Percentiles rank a stretch among this genome's conserved stretches.
These are phyloP conservation scores for Carnegiea gigantea DNA, from an alignment of 179 eudicot genomes.

Conservation along the genomic window DNA sequence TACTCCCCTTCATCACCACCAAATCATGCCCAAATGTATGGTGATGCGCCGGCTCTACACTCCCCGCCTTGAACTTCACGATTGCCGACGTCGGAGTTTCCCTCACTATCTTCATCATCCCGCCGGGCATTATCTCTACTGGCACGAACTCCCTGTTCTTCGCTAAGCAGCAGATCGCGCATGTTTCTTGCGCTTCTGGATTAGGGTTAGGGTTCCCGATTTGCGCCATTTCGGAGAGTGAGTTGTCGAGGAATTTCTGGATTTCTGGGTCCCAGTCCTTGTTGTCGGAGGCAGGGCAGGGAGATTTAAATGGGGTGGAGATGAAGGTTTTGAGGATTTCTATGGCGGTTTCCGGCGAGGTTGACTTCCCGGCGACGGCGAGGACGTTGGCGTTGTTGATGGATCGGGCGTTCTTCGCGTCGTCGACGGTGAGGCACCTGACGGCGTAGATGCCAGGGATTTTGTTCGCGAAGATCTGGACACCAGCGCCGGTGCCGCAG, in stretches of 20 bases:
- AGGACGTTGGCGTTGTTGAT: slow-evolving; percentile 89
- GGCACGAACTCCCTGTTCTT: slow-evolving; percentile 53
- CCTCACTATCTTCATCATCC: slow-evolving; percentile 72
- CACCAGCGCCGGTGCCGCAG: slow-evolving; percentile 86
- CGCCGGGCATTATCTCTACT: slow-evolving; percentile 77
- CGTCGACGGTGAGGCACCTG: slow-evolving; percentile 55
- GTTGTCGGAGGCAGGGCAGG: slow-evolving; percentile 73
- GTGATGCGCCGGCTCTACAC: slow-evolving; percentile 91
- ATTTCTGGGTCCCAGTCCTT: slow-evolving; percentile 66
- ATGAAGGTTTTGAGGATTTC: slow-evolving; percentile 64
- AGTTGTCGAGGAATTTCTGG: slow-evolving; percentile 49
- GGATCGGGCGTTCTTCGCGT: slow-evolving; percentile 71
- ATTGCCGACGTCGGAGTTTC: slow-evolving; percentile 81
- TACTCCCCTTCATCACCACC: slow-evolving; percentile 74
- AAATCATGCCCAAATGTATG: slow-evolving; percentile 82
- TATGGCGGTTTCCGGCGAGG: slow-evolving; percentile 48
- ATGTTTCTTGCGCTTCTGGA: slow-evolving; percentile 7
- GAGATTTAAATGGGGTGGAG: slow-evolving; percentile 65
- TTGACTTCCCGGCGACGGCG: slow-evolving; percentile 67
- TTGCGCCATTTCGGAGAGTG: slow-evolving; percentile 55
- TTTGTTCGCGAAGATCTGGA: slow-evolving; percentile 86
- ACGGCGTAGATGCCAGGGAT: slow-evolving; percentile 82
- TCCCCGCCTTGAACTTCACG: slow-evolving; percentile 68
- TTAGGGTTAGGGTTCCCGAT: slow-evolving; percentile 35
- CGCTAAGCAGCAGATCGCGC: slow-evolving; percentile 60